Evolutionary conservation across 2,329 filamentous ascomycete species (phyloP), one percentile per base, ranked within the genome.

Genomic region (Furcasterigmium furcatum): DNA sequence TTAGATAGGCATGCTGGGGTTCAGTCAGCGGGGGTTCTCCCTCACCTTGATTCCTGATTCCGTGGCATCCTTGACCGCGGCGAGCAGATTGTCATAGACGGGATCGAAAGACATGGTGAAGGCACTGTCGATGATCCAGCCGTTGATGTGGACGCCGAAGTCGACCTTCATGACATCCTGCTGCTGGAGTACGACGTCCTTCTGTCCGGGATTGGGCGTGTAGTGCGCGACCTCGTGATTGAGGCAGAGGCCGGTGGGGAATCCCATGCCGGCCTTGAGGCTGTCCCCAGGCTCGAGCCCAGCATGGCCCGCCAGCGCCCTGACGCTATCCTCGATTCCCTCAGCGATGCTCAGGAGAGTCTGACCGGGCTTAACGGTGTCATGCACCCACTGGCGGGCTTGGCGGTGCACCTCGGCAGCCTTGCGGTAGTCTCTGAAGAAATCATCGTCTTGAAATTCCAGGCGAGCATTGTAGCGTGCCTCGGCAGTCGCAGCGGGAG

Each of bases 171-270:
- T 79, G 27, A 95, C 87, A 61, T 95, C 88, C 52, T 80, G 78
- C 50, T 84, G 65, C 59, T 87, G 73, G 48, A 94, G 71, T 24
- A 91, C 67, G 57, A 86, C 78, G 24, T 27, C 24, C 63, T 90
- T 89, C 68, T 94, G 94, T 45, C 89, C 89, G 2, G 87, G 85
- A 62, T 95, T 95, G 13, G 90, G 90, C 7, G 85, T 91, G 67
- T 88, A 95, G 69, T 95, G 90, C 5, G 90, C 90, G 2, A 88
- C 88, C 58, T 87, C 88, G 65, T 94, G 83, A 68, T 95, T 91
- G 55, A 94, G 76, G 62, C 86, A 91, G 47, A 95, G 72, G 45
- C 90, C 90, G 16, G 85, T 91, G 4, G 90, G 90, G 70, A 95
- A 95, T 5, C 88, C 90, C 79, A 95, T 88, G 44, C 90, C 89